phyloP scores from a whole-genome alignment of 1,284 basidiomycete genomes.

The Rhodotorula sp. region DNA sequence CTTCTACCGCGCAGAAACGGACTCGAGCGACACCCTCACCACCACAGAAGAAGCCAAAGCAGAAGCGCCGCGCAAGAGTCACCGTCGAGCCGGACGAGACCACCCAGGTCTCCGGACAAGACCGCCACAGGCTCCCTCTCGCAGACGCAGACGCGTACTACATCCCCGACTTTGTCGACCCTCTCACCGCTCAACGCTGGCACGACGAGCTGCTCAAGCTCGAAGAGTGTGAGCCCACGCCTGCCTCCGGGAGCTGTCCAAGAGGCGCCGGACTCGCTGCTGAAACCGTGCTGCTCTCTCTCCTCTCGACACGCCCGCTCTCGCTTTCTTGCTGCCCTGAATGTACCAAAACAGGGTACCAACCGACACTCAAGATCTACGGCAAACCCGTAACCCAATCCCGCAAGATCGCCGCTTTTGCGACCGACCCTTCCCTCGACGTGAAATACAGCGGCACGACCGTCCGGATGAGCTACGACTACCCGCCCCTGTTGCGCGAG shows the following conservation, averaged over 20 bases:
- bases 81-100: constrained; percentile 18
- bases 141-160: constrained; percentile 41
- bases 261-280: background rate
- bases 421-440: constrained; percentile 50
- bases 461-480: constrained; percentile 53
- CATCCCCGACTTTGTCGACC: constrained; percentile 47
- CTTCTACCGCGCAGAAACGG: background rate
- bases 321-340: no score
- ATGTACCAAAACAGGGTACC: constrained; percentile 49
- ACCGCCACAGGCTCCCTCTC: constrained; percentile 20
- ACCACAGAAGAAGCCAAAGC: background rate
- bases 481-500: constrained; percentile 51
- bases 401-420: constrained; percentile 55
- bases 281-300: background rate
- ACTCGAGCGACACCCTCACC: no score
- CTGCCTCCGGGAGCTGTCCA: background rate
- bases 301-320: background rate
- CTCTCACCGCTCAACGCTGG: constrained; percentile 50
- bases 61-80: constrained; percentile 19
- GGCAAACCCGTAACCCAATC: constrained; percentile 56
- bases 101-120: constrained; percentile 14
- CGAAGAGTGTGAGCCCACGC: constrained; percentile 49
- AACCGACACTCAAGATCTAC: constrained; percentile 58
- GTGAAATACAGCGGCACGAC: constrained; percentile 55
- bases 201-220: constrained; percentile 51